These are phyloP conservation scores for Penicillium italicum DNA, from an alignment of 2,329 filamentous ascomycete genomes.

Conservation along the genomic window DNA sequence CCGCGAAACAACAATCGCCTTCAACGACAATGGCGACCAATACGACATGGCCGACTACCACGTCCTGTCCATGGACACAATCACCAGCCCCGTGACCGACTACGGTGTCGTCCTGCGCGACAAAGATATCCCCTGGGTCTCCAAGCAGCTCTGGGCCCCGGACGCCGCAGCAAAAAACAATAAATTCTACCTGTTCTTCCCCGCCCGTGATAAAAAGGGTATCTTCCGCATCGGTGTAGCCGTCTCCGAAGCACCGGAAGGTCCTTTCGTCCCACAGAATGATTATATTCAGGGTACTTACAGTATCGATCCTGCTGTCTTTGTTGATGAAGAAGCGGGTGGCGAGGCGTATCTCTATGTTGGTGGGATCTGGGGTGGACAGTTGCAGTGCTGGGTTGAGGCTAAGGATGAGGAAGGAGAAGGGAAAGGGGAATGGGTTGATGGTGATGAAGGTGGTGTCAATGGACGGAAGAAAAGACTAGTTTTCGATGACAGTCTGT, in stretches of 20 bases:
- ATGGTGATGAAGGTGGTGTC: slow-evolving; percentile 21
- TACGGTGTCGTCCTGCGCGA: slow-evolving; percentile 66
- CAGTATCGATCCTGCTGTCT: slow-evolving; percentile 72
- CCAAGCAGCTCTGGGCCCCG: slow-evolving; percentile 76
- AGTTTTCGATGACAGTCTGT: slow-evolving; percentile 55
- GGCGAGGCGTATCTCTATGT: slow-evolving; percentile 67
- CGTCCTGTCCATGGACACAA: slow-evolving; percentile 63
- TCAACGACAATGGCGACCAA: slow-evolving; percentile 82
- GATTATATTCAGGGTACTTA: slow-evolving; percentile 65
- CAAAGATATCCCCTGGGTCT: slow-evolving; percentile 69
- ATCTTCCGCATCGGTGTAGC: slow-evolving; percentile 75
- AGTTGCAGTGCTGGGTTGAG: slow-evolving; percentile 67
- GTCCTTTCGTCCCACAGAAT: slow-evolving; percentile 65
- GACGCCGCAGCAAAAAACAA: slow-evolving; percentile 67
- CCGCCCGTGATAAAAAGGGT: slow-evolving; percentile 65
- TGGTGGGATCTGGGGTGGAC: slow-evolving; percentile 75
- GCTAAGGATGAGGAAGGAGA: slow-evolving; percentile 42
- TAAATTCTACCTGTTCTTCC: slow-evolving; percentile 75
- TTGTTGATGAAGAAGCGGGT: slow-evolving; percentile 62
- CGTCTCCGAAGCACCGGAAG: slow-evolving; percentile 59
- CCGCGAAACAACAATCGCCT: slow-evolving; percentile 67
- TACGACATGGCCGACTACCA: slow-evolving; percentile 85
- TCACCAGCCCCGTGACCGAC: slow-evolving; percentile 61
- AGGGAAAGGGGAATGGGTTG: slow-evolving; percentile 18
- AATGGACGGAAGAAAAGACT: slow-evolving; percentile 23